A percentile compares a stretch with the other conserved stretches of the same genome.
Conservation (phyloP, 345 rosid species). For the Eucalyptus shirleyi region DNA sequence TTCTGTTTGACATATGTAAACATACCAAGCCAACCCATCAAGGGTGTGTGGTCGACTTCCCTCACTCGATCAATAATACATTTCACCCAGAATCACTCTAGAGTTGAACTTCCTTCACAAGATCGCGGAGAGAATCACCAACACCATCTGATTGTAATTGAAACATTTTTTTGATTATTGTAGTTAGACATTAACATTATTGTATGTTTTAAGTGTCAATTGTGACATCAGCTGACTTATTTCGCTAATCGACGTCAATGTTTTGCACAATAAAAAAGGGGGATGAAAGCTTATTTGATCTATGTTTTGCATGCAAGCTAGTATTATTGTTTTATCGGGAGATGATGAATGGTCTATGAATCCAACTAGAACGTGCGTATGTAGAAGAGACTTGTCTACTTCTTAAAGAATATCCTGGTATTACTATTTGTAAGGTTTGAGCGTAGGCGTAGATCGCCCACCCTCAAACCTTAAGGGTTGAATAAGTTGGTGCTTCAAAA, state of each 20-base stretch:
- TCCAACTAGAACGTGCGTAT: not conserved
- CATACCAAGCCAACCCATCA: not conserved
- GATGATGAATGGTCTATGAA: not conserved
- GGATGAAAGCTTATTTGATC: not conserved
- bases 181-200: not conserved
- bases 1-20: not conserved
- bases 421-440: not conserved
- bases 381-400: not conserved
- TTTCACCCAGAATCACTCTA: not conserved
- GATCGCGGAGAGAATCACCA: not conserved
- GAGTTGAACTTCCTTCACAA: not conserved
- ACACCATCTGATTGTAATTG: not conserved
- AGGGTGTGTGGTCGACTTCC: not conserved
- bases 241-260: not conserved
- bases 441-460: not conserved
- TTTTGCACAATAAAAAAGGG: too few species aligned
- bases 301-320: not conserved
- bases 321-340: not conserved
- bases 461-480: not conserved
- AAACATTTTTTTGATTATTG: not conserved
- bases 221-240: not conserved
- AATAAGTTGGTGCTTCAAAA: not conserved
- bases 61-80: not conserved
- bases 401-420: not conserved
- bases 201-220: not conserved